Evolutionary conservation across 768 basidiomycete genomes (phyloP).

Genomic region (Leccinum ochraceum): DNA sequence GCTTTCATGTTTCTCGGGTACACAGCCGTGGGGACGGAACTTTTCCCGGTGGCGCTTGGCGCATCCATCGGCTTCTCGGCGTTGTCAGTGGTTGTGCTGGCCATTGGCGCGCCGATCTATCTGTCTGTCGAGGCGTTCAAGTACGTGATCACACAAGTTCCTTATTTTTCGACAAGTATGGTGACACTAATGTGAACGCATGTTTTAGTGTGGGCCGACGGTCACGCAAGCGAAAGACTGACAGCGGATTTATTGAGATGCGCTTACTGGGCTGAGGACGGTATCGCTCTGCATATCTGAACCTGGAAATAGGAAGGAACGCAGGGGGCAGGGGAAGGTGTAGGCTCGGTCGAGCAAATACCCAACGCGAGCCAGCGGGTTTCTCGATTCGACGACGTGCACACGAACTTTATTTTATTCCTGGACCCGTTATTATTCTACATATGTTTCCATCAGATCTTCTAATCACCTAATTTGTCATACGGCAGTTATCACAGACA

Average conservation of each 20-base stretch:
- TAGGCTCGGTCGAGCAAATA: no score
- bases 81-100: not conserved
- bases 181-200: not conserved
- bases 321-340: no score
- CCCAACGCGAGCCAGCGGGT: no score
- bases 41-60: slow-evolving; percentile 19
- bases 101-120: not conserved
- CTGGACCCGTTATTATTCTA: no score
- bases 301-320: no score
- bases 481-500: no score
- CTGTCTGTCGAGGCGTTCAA: not conserved
- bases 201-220: not conserved
- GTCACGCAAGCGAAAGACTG: not conserved
- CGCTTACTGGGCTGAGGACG: no score
- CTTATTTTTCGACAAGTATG: not conserved
- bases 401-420: no score
- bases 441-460: no score
- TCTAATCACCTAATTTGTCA: no score
- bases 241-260: not conserved
- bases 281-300: no score
- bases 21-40: not conserved
- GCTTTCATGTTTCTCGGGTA: not conserved
- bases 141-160: not conserved
- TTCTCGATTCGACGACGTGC: no score
- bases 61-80: slow-evolving; percentile 10